Percentiles rank a stretch among this genome's conserved stretches.
phyloP scores from a whole-genome alignment of 805 yeast species.

The Nakazawaea peltata region DNA sequence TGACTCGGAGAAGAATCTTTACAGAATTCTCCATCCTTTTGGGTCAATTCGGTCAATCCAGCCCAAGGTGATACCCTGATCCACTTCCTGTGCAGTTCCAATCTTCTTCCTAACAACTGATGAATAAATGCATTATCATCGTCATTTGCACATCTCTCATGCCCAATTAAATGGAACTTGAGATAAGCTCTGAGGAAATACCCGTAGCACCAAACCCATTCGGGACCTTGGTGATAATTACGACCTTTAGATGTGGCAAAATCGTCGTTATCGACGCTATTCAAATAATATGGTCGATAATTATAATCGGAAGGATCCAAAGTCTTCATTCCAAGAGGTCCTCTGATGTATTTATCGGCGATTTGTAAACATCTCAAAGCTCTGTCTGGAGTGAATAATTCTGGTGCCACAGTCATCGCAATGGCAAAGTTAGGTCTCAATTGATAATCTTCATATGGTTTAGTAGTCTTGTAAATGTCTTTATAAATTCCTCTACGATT shows the following conservation, averaged over 20 bases:
- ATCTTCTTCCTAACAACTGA: conserved; percentile 50
- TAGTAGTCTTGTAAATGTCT: conserved; percentile 74
- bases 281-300: conserved; percentile 83
- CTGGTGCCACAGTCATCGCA: conserved; percentile 94
- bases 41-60: conserved; percentile 87
- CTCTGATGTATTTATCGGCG: conserved; percentile 72
- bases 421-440: conserved; percentile 86
- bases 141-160: conserved; percentile 25
- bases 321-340: conserved; percentile 88
- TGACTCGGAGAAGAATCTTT: conserved; percentile 90
- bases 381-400: conserved; percentile 55
- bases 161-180: conserved; percentile 36
- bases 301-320: conserved; percentile 89
- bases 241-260: conserved; percentile 93
- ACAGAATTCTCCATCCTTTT: conserved; percentile 78
- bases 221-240: conserved; percentile 98
- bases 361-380: conserved; percentile 59
- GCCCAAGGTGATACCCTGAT: conserved; percentile 80
- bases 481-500: conserved; percentile 93
- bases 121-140: conserved; percentile 34
- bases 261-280: conserved; percentile 72
- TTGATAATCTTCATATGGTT: conserved; percentile 90
- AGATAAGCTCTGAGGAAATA: conserved; percentile 76
- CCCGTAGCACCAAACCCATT: conserved; percentile 94
- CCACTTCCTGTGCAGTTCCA: conserved; percentile 64